phyloP scores from a whole-genome alignment of 2,329 filamentous ascomycete species.

The Diaporthe australafricana region DNA sequence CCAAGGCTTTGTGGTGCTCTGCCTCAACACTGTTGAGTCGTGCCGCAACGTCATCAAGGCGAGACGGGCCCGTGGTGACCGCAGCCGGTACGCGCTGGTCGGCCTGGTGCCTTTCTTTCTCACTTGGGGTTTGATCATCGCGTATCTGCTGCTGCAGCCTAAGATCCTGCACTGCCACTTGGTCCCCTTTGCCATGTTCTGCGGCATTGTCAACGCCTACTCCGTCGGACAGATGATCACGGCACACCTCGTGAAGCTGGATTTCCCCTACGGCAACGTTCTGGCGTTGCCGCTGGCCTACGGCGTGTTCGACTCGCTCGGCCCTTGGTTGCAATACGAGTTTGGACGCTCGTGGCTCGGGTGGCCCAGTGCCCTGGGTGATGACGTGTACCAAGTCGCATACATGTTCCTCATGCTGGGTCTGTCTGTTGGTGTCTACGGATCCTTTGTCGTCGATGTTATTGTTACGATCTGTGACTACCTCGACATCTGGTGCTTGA shows the following conservation, averaged over 20 bases:
- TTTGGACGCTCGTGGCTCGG: constrained; percentile 72
- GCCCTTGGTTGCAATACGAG: constrained; percentile 71
- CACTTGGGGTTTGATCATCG: constrained; percentile 80
- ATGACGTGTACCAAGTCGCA: constrained; percentile 87
- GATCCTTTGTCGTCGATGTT: constrained; percentile 96
- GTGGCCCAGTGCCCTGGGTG: constrained; percentile 82
- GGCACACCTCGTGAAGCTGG: constrained; percentile 87
- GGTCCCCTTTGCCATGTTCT: constrained; percentile 90
- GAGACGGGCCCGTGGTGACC: constrained; percentile 79
- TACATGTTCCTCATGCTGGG: constrained; percentile 93
- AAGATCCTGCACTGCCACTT: constrained; percentile 84
- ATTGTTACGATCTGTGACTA: constrained; percentile 99
- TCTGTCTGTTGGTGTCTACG: constrained; percentile 89
- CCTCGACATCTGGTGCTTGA: constrained; percentile 97
- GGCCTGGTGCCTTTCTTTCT: constrained; percentile 85
- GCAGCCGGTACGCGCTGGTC: constrained; percentile 78
- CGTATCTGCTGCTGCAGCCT: constrained; percentile 88
- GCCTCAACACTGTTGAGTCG: constrained; percentile 85
- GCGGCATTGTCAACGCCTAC: constrained; percentile 92
- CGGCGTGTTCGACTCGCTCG: constrained; percentile 84
- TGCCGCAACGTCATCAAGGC: constrained; percentile 86
- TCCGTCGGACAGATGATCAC: constrained; percentile 96
- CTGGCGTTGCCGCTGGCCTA: constrained; percentile 81
- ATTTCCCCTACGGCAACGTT: constrained; percentile 92
- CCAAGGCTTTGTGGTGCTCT: constrained; percentile 83